Evolutionary conservation across 2,329 filamentous ascomycete species (phyloP).

Genomic region (Zasmidium angulare): DNA sequence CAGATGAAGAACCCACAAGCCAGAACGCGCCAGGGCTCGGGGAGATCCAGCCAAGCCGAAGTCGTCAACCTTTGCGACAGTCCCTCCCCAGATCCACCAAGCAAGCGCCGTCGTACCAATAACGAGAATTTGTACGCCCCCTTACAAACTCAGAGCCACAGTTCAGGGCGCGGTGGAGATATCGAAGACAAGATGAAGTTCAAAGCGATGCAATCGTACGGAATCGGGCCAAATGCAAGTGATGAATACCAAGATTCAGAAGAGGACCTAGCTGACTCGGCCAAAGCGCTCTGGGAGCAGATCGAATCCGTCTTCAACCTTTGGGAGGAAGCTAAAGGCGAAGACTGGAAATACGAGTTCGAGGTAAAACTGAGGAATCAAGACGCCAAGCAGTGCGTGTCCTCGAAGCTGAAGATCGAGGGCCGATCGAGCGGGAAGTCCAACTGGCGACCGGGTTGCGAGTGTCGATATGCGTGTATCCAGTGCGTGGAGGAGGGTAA

Average conservation of each 20-base stretch:
- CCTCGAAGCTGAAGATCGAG: conserved; percentile 21
- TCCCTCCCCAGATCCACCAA: background rate
- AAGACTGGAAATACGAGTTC: conserved; percentile 25
- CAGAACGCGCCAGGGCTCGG: background rate
- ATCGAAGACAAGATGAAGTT: conserved; percentile 21
- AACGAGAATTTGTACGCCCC: background rate
- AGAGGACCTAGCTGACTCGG: conserved; percentile 12
- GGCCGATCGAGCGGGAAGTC: conserved; percentile 16
- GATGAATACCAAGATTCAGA: conserved; percentile 12
- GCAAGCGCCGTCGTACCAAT: background rate
- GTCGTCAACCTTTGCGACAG: background rate
- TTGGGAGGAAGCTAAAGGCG: conserved; percentile 26
- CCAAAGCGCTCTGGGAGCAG: conserved; percentile 23
- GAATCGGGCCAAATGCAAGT: conserved; percentile 14
- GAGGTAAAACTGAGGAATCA: conserved; percentile 13
- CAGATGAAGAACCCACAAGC: background rate
- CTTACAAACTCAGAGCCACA: background rate
- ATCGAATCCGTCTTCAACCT: conserved; percentile 15
- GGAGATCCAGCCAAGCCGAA: too few species aligned
- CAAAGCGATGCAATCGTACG: conserved; percentile 19
- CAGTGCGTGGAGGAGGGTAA: conserved; percentile 23
- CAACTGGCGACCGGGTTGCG: conserved; percentile 22
- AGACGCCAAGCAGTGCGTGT: conserved; percentile 19
- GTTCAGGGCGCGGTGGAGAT: background rate
- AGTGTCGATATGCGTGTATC: conserved; percentile 27